Percentiles rank a stretch among this genome's conserved stretches.
These are phyloP conservation scores for Angomonas deanei DNA, from an alignment of 208 protist species.

Conservation along the genomic window DNA sequence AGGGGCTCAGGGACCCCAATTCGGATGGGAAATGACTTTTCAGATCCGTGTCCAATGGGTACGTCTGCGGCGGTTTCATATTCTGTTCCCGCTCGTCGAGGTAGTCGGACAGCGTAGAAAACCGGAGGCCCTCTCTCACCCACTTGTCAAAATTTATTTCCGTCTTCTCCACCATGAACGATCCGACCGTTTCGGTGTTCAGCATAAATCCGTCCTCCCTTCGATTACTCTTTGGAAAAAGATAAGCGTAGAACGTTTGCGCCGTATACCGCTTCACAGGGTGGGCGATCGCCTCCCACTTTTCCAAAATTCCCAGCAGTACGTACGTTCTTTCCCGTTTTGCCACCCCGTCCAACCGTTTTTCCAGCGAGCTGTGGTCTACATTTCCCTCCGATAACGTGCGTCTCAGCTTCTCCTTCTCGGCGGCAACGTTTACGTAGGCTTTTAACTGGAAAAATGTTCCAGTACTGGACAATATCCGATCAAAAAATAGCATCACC, in stretches of 20 bases:
- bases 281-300: background rate
- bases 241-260: slow-evolving; percentile 42
- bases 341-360: too few relatives aligned
- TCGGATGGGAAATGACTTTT: background rate
- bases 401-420: background rate
- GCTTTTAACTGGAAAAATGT: too few relatives aligned
- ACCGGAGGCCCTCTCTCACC: slow-evolving; percentile 43
- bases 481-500: background rate
- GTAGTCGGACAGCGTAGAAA: slow-evolving; percentile 22
- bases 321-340: too few relatives aligned
- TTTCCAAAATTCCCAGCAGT: background rate
- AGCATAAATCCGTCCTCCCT: slow-evolving; percentile 21
- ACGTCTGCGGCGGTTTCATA: background rate
- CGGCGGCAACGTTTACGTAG: too few relatives aligned
- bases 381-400: background rate
- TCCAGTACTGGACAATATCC: background rate
- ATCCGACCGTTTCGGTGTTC: slow-evolving; percentile 29
- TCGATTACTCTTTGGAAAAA: slow-evolving; percentile 29
- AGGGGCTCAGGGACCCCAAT: background rate
- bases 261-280: slow-evolving; percentile 12
- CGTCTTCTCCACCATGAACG: slow-evolving; percentile 55
- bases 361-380: background rate
- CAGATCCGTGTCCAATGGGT: too few relatives aligned
- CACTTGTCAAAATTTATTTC: slow-evolving; percentile 56
- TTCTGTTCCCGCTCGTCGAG: background rate